phyloP scores from a whole-genome alignment of 768 basidiomycete species.

The Trametes villosa region DNA sequence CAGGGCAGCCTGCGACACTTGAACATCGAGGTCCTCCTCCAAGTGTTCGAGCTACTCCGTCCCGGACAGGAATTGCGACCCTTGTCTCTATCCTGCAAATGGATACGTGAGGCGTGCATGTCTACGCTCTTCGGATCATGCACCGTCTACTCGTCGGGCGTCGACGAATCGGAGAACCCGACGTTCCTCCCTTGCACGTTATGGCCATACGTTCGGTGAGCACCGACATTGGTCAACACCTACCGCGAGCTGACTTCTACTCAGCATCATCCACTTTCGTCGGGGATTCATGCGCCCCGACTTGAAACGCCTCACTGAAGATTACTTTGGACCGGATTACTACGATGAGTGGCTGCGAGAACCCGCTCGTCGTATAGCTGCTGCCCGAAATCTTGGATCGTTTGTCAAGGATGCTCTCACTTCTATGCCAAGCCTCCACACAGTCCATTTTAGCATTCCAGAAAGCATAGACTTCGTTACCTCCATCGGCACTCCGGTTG shows the following conservation, averaged over 20 bases:
- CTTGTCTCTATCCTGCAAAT: neutral
- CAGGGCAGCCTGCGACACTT: neutral
- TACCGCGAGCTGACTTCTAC: neutral
- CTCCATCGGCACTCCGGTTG: neutral
- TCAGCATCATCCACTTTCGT: neutral
- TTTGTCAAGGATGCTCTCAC: neutral
- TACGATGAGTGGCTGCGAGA: neutral
- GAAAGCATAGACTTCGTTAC: too few relatives aligned
- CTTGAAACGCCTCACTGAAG: neutral
- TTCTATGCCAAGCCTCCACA: neutral
- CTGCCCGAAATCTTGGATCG: neutral
- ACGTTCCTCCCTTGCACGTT: neutral
- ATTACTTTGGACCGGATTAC: neutral
- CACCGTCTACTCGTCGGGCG: neutral
- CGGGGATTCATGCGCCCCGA: neutral
- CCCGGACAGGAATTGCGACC: neutral
- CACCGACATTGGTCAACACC: neutral
- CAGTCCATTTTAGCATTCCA: neutral
- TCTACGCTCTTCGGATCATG: neutral
- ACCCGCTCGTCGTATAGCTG: neutral
- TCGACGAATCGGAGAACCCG: neutral
- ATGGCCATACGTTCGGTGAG: neutral
- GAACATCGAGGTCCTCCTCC: neutral
- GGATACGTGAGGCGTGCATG: neutral
- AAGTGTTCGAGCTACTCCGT: neutral